These are phyloP conservation scores for Penicillium occitanis DNA, from an alignment of 2,329 filamentous ascomycete species.

Conservation along the genomic window DNA sequence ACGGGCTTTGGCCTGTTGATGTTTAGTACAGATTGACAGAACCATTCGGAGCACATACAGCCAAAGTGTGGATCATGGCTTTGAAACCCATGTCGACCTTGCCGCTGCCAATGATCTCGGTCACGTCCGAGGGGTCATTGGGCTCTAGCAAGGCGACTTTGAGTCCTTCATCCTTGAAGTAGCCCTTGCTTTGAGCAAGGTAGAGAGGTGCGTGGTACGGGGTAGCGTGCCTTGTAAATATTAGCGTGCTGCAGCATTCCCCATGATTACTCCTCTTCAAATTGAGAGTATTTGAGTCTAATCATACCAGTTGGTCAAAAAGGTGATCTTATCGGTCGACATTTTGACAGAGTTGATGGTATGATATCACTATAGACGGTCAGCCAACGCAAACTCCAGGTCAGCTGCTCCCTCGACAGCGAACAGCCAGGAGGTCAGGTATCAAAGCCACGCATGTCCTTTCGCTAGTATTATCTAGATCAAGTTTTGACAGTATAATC, in stretches of 20 bases:
- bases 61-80: conserved; percentile 80
- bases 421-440: conserved; percentile 34
- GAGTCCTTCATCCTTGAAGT: conserved; percentile 71
- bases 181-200: conserved; percentile 73
- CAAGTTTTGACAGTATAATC: conserved; percentile 80
- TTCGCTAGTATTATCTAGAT: conserved; percentile 86
- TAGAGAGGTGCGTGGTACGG: conserved; percentile 78
- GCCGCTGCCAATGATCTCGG: conserved; percentile 73
- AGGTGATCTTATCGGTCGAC: conserved; percentile 82
- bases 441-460: conserved; percentile 74
- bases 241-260: conserved; percentile 10
- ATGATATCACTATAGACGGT: conserved; percentile 20
- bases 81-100: conserved; percentile 80
- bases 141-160: conserved; percentile 76
- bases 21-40: not conserved
- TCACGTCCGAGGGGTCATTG: conserved; percentile 78
- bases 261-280: not conserved
- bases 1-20: conserved; percentile 66
- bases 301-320: conserved; percentile 76
- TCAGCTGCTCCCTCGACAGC: conserved; percentile 1
- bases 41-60: conserved; percentile 47
- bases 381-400: conserved; percentile 17
- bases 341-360: conserved; percentile 55
- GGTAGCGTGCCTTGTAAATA: conserved; percentile 66
- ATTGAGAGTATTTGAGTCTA: not conserved